A percentile compares a stretch with the other conserved stretches of the same genome.
Evolutionary conservation across 148 eudicot species (phyloP).

Genomic region (Camellia lanceoleosa): DNA sequence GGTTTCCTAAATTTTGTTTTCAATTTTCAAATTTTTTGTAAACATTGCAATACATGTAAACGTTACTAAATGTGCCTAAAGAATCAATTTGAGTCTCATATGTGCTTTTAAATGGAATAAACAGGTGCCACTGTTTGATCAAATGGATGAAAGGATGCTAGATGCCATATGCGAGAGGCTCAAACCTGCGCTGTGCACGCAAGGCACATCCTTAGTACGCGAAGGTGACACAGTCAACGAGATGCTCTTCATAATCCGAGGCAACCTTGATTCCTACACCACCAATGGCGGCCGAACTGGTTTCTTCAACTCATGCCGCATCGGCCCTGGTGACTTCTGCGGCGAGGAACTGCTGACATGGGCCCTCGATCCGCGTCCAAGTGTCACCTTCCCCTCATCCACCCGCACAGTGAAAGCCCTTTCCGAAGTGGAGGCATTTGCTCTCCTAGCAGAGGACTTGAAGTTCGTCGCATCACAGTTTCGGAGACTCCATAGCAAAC

Average conservation of each 20-base stretch:
- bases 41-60: background rate
- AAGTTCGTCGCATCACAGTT: constrained; percentile 71
- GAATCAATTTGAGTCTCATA: background rate
- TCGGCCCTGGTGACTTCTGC: constrained; percentile 72
- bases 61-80: background rate
- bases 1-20: no score
- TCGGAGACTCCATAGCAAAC: constrained; percentile 69
- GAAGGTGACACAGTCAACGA: constrained; percentile 77
- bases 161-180: constrained; percentile 80
- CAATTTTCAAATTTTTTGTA: background rate
- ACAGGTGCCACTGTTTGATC: constrained; percentile 72
- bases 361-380: constrained; percentile 60
- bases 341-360: constrained; percentile 81
- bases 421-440: constrained; percentile 75
- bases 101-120: background rate
- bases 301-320: constrained; percentile 57
- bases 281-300: constrained; percentile 78
- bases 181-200: constrained; percentile 55
- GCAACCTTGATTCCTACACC: constrained; percentile 62
- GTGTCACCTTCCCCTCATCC: constrained; percentile 61
- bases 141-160: constrained; percentile 69
- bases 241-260: constrained; percentile 73
- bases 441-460: constrained; percentile 59
- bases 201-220: constrained; percentile 52
- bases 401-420: constrained; percentile 74